A percentile compares a stretch with the other conserved stretches of the same genome.
Evolutionary conservation across 2,329 filamentous ascomycete genomes (phyloP).

Genomic region (Trichoderma atrobrunneum): DNA sequence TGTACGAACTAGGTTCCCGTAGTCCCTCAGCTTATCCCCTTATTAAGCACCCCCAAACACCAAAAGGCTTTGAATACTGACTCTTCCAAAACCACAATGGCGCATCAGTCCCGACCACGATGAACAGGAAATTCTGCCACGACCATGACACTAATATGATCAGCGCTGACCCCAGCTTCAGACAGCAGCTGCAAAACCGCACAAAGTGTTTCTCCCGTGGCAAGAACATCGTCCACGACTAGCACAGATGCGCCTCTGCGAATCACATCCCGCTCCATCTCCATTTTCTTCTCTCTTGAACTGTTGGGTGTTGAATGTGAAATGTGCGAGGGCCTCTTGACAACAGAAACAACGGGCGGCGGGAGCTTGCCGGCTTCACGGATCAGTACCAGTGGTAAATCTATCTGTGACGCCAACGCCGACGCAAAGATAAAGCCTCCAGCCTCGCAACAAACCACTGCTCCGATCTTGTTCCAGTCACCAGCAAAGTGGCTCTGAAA

Average conservation of each 20-base stretch:
- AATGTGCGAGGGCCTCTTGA: constrained; percentile 51
- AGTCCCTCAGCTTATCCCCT: too few relatives aligned
- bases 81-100: constrained; percentile 46
- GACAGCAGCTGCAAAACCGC: constrained; percentile 49
- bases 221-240: constrained; percentile 60
- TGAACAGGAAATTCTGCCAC: constrained; percentile 59
- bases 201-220: constrained; percentile 53
- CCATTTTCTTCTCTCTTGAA: constrained; percentile 39
- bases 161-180: constrained; percentile 39
- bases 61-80: constrained; percentile 52
- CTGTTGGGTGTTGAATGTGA: constrained; percentile 39
- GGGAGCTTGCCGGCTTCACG: constrained; percentile 59
- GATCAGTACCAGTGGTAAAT: constrained; percentile 47
- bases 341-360: constrained; percentile 49
- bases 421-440: constrained; percentile 58
- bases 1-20: too few relatives aligned
- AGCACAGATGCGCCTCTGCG: constrained; percentile 43
- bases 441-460: constrained; percentile 52
- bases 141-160: constrained; percentile 48
- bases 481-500: constrained; percentile 45
- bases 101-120: constrained; percentile 48
- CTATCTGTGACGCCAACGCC: constrained; percentile 42
- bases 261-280: constrained; percentile 47
- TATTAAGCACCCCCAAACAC: constrained; percentile 33
- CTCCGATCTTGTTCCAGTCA: constrained; percentile 46